Conservation (phyloP, 2,329 filamentous ascomycete genomes). For the Zymoseptoria tritici region DNA sequence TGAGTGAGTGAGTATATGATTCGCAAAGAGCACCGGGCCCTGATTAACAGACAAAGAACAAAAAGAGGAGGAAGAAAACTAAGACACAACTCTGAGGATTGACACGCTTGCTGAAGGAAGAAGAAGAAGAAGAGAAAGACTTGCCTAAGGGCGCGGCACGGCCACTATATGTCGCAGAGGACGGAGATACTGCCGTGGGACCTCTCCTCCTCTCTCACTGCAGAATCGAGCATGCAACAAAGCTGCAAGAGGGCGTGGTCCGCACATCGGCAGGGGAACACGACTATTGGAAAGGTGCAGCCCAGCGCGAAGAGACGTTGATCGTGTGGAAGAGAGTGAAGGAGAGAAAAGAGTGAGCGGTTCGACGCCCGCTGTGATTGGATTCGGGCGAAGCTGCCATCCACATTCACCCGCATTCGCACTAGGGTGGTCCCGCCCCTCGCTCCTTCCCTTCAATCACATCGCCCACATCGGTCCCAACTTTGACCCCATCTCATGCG, state of each 20-base stretch:
- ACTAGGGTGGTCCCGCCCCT: neutral
- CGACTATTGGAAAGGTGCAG: slow-evolving; percentile 24
- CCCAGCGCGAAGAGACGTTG: slow-evolving; percentile 18
- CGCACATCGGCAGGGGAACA: neutral
- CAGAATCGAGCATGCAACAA: slow-evolving; percentile 1
- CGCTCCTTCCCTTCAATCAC: neutral
- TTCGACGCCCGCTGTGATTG: neutral
- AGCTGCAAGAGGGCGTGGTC: neutral
- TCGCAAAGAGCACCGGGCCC: slow-evolving; percentile 40
- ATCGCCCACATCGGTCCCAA: neutral
- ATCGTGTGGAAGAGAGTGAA: slow-evolving; percentile 12
- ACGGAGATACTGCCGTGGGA: slow-evolving; percentile 3
- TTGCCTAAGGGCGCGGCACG: slow-evolving; percentile 13
- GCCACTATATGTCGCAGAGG: slow-evolving; percentile 9
- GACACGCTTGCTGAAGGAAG: slow-evolving; percentile 46
- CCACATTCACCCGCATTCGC: neutral
- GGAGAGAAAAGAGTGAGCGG: neutral
- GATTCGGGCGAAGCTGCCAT: neutral
- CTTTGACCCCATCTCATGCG: neutral
- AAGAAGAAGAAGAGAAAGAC: slow-evolving; percentile 17
- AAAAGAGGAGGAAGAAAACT: slow-evolving; percentile 35
- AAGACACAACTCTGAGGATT: slow-evolving; percentile 44
- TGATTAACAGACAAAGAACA: slow-evolving; percentile 35
- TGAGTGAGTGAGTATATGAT: slow-evolving; percentile 21
- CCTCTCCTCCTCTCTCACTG: neutral